phyloP scores from a whole-genome alignment of 2,329 filamentous ascomycete genomes.

The Elsinoe batatas region DNA sequence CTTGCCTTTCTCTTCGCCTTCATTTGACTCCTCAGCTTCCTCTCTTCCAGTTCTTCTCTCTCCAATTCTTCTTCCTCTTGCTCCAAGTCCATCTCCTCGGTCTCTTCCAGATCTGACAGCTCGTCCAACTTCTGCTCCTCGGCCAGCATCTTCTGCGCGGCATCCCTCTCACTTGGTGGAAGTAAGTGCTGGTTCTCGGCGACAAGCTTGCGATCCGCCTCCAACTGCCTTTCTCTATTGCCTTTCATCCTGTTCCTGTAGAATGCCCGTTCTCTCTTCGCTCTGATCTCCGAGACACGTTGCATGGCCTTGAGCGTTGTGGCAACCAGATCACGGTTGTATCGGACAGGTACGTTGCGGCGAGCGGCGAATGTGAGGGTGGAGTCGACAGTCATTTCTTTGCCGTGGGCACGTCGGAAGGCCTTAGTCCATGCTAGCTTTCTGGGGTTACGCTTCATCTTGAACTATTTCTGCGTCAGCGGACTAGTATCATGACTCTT shows the following conservation, averaged over 20 bases:
- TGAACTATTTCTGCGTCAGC: constrained; percentile 51
- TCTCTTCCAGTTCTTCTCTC: constrained; percentile 26
- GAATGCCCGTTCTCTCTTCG: constrained; percentile 77
- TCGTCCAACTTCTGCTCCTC: constrained; percentile 40
- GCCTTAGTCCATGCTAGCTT: constrained; percentile 97
- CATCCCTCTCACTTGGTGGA: constrained; percentile 44
- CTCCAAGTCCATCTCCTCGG: constrained; percentile 34
- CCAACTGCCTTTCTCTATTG: constrained; percentile 73
- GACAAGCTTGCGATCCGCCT: constrained; percentile 75
- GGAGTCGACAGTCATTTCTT: constrained; percentile 80
- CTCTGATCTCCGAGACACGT: constrained; percentile 74
- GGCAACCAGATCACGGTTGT: constrained; percentile 83
- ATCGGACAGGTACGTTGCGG: constrained; percentile 88
- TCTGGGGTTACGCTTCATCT: constrained; percentile 96
- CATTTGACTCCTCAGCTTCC: constrained; percentile 28
- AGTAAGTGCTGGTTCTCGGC: constrained; percentile 88
- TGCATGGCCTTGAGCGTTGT: constrained; percentile 90
- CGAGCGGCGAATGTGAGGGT: constrained; percentile 86
- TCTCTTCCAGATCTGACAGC: constrained; percentile 27
- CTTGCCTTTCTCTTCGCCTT: constrained; percentile 39
- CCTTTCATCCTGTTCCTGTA: constrained; percentile 91
- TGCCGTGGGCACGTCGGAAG: constrained; percentile 74
- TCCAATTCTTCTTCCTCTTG: constrained; percentile 33
- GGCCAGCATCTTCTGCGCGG: constrained; percentile 44
- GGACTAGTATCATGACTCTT: background rate